Evolutionary conservation across 331 rosid genomes (phyloP), one percentile per base, ranked within the genome.

Genomic region (Phaseolus coccineus): DNA sequence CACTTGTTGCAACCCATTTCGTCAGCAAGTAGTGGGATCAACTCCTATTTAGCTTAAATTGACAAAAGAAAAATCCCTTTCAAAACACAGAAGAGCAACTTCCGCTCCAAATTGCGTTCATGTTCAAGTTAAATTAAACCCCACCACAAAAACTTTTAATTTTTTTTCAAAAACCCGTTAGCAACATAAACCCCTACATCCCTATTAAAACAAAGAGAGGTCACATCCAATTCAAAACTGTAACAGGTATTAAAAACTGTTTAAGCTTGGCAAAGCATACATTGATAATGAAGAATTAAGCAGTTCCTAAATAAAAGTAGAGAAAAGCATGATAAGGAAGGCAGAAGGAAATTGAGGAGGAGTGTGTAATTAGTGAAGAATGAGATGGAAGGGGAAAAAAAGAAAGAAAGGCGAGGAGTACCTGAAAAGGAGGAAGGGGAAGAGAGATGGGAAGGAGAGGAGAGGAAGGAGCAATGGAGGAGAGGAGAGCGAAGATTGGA

Each of bases 381-480:
- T 2, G 27, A 13, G 31, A 19, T 30, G 35, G 8, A 27, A 58
- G n/a, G 13, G 52, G 2, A 35, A 37, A 35, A 11, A 2, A 16
- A 16, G 51, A 46, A 46, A 46, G 11, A 46, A 46, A 10, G 4
- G 51, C 51, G 51, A 24, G 10, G 13, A 68, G 58, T 81, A 82
- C 85, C 85, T 76, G 85, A 76, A 71, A 82, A 0, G 35, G 73
- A 76, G 65, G 85, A 76, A 46, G 37, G 62, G 62, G 65, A 76
- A 19, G 81, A 82, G 73, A 82, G 78, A 44, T 71, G 57, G 11
- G 78, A 59, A 76, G 74, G 78, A 13, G 85, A 39, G 7, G 85
- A 82, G 57, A 65, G 53, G 61, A 82, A 70, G 14, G 85, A 82
- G 12, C 63, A 82, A 53, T 76, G 85, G 47, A 82, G 85, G 46